Evolutionary conservation across 805 yeast genomes (phyloP).

Genomic region (Scheffersomyces amazonensis): DNA sequence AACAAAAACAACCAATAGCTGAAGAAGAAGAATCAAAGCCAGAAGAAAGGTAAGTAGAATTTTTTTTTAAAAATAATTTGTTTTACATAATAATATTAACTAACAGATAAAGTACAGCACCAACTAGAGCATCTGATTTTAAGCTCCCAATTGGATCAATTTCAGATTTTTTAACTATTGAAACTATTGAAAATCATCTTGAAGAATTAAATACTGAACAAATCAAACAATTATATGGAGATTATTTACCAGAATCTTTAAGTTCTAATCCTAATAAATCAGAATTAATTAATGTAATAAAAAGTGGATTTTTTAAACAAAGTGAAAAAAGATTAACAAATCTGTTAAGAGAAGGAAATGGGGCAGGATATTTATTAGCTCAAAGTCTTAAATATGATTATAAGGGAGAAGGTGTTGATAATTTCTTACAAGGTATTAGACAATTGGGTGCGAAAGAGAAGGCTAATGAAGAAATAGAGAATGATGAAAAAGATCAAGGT

Average conservation of each 20-base stretch:
- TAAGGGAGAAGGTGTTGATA: conserved; percentile 53
- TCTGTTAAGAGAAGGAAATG: conserved; percentile 36
- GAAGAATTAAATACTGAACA: conserved; percentile 28
- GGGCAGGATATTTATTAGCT: conserved; percentile 49
- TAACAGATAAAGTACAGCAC: background rate
- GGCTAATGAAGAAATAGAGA: background rate
- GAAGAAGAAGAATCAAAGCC: conserved; percentile 4
- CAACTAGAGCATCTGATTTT: background rate
- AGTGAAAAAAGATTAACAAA: conserved; percentile 39
- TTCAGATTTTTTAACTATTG: conserved; percentile 31
- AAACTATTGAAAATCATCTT: conserved; percentile 30
- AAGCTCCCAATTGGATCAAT: conserved; percentile 26
- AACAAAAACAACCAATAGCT: conserved; percentile 1
- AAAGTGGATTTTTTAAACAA: conserved; percentile 48
- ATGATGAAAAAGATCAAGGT: background rate
- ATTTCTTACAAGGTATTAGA: conserved; percentile 45
- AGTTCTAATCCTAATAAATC: conserved; percentile 26
- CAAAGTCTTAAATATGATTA: conserved; percentile 48
- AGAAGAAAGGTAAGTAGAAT: conserved; percentile 3
- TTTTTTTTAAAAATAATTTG: background rate
- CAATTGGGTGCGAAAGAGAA: conserved; percentile 15
- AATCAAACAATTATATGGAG: conserved; percentile 29
- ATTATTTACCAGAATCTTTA: conserved; percentile 42
- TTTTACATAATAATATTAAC: background rate
- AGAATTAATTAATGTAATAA: conserved; percentile 41